Evolutionary conservation across 805 yeast genomes (phyloP).

Genomic region (Wickerhamomyces bovis): DNA sequence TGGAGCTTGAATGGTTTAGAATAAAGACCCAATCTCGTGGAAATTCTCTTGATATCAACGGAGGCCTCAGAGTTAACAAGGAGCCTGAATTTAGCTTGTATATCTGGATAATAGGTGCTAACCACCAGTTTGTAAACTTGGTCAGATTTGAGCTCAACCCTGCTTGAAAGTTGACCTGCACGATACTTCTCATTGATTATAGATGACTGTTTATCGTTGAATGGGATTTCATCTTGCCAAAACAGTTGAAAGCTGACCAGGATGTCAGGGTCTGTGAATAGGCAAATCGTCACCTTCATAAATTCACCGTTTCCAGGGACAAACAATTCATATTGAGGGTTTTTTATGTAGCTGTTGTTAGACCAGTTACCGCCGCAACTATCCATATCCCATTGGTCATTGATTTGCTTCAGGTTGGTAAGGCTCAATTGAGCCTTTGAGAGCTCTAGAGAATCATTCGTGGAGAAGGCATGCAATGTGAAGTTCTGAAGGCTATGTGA

Average conservation of each 20-base stretch:
- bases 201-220: constrained; percentile 27
- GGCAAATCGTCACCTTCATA: constrained; percentile 15
- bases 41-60: constrained; percentile 13
- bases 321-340: constrained; percentile 47
- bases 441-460: constrained; percentile 13
- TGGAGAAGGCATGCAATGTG: constrained; percentile 16
- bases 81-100: constrained; percentile 28
- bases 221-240: constrained; percentile 30
- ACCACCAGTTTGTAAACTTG: constrained; percentile 40
- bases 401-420: constrained; percentile 15
- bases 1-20: constrained; percentile 19
- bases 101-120: constrained; percentile 38
- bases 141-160: constrained; percentile 23
- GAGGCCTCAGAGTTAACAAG: constrained; percentile 22
- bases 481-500: constrained; percentile 10
- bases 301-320: constrained; percentile 20
- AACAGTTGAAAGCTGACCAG: constrained; percentile 40
- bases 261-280: constrained; percentile 22
- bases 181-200: constrained; percentile 31
- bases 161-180: constrained; percentile 16
- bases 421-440: constrained; percentile 28
- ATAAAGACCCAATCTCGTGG: constrained; percentile 33
- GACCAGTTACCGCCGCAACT: constrained; percentile 53
- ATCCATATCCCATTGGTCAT: constrained; percentile 40
- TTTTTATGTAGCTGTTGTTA: constrained; percentile 37